Evolutionary conservation across 345 rosid species (phyloP).

Genomic region (Aethionema arabicum): DNA sequence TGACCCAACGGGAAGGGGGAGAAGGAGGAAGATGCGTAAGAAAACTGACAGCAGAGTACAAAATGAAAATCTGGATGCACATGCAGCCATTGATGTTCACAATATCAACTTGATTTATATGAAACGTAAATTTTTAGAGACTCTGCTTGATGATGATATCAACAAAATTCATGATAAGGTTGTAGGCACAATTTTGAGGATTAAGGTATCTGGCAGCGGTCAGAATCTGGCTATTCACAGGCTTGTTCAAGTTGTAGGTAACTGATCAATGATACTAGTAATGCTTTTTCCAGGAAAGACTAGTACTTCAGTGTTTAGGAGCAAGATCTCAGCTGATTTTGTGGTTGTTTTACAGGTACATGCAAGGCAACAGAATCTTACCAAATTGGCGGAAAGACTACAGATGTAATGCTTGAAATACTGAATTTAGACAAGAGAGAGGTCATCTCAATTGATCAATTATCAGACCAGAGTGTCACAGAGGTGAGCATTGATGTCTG

Average conservation of each 20-base stretch:
- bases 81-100: constrained; percentile 85
- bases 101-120: constrained; percentile 73
- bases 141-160: constrained; percentile 59
- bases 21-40: constrained; percentile 48
- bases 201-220: constrained; percentile 61
- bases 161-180: constrained; percentile 70
- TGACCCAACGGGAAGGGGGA: constrained; percentile 43
- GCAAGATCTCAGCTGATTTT: constrained; percentile 27
- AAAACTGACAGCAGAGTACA: constrained; percentile 51
- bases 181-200: constrained; percentile 84
- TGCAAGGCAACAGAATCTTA: constrained; percentile 57
- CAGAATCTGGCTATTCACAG: constrained; percentile 70
- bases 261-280: constrained; percentile 27
- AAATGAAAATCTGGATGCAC: constrained; percentile 47
- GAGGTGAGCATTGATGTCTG: constrained; percentile 53
- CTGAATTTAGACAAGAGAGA: constrained; percentile 71
- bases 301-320: constrained; percentile 10
- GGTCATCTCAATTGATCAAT: constrained; percentile 60
- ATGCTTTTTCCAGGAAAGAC: constrained; percentile 22
- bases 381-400: constrained; percentile 57
- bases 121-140: constrained; percentile 66
- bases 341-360: constrained; percentile 53
- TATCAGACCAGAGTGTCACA: constrained; percentile 85
- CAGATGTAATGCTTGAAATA: constrained; percentile 69
- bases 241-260: constrained; percentile 94